Evolutionary conservation across 148 eudicot genomes (phyloP), one percentile per base, ranked within the genome.

Genomic region (Fagopyrum tataricum): DNA sequence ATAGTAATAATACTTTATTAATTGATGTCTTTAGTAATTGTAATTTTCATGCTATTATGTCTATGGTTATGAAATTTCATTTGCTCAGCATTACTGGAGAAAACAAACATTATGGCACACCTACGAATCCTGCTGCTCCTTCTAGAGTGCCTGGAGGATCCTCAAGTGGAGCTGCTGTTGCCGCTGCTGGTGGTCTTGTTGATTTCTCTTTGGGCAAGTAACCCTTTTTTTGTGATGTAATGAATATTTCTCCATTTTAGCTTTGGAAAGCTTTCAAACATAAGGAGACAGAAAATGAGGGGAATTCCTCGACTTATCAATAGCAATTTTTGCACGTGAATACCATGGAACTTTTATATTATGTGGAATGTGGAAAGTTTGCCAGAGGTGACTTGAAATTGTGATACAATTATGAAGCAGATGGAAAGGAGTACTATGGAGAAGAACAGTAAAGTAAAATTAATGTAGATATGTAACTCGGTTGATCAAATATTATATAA

Each of bases 101-200:
- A 78, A 92, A 87, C 78, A 96, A 78, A 84, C 88, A 96, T 78
- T 92, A 85, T 78, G 99, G 77, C 70, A 84, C 85, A 66, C 99
- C 97, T 23, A 86, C 88, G 59, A 96, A 96, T 86, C 99, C 99
- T 72, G 83, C 83, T 71, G 86, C 90, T 56, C 84, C 83, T 67
- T 77, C 83, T 73, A 81, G 91, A 75, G 71, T 86, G 71, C 91
- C 96, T 44, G 99, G 99, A 72, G 99, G 99, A 76, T 85, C 95
- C 71, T 96, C 87, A 71, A 82, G 96, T 82, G 99, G 99, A 69
- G 94, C 97, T 80, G 92, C 99, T 82, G 96, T 92, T 11, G 91
- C 91, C 71, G 97, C 88, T 68, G 89, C 99, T 82, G 92, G 96
- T 37, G 82, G 85, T 79, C 82, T 96, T 73, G 96, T 89, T 85